These are phyloP conservation scores for Leccinum disarticulatum DNA, from an alignment of 768 basidiomycete species.

Conservation along the genomic window DNA sequence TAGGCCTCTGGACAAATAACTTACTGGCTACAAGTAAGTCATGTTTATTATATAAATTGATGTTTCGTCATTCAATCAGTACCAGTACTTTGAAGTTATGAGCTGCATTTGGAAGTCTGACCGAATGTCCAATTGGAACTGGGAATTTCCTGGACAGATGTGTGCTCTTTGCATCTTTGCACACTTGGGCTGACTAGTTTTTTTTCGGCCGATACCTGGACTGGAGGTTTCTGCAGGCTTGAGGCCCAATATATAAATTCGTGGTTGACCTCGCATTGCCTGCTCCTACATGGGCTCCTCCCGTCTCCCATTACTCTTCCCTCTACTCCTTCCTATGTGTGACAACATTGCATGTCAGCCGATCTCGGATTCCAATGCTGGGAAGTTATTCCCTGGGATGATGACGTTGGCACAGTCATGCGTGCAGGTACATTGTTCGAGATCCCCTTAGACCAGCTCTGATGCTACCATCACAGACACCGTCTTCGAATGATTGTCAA, in stretches of 20 bases:
- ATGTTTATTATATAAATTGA: not conserved
- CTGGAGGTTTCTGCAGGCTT: not conserved
- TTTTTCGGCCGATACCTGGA: not conserved
- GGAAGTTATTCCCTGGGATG: not conserved
- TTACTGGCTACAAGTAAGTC: not conserved
- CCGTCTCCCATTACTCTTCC: not conserved
- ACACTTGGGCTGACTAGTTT: not conserved
- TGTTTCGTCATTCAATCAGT: not conserved
- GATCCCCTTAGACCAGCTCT: not conserved
- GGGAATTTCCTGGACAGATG: not conserved
- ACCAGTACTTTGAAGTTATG: not conserved
- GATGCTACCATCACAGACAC: constrained; percentile 2
- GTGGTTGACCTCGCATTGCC: not conserved
- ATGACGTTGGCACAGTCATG: not conserved
- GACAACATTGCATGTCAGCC: not conserved
- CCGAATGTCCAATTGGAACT: not conserved
- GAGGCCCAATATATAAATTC: constrained; percentile 4
- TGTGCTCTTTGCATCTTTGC: not conserved
- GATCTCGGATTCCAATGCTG: not conserved
- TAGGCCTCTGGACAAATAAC: not conserved
- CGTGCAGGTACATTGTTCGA: constrained; percentile 1
- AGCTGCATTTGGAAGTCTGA: not conserved
- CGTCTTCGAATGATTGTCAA: not conserved
- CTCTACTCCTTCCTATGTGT: not conserved
- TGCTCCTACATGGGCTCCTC: not conserved